A percentile compares a stretch with the other conserved stretches of the same genome.
These are phyloP conservation scores for Cyclanthera cordifolia DNA, from an alignment of 306 rosid genomes.

Conservation along the genomic window DNA sequence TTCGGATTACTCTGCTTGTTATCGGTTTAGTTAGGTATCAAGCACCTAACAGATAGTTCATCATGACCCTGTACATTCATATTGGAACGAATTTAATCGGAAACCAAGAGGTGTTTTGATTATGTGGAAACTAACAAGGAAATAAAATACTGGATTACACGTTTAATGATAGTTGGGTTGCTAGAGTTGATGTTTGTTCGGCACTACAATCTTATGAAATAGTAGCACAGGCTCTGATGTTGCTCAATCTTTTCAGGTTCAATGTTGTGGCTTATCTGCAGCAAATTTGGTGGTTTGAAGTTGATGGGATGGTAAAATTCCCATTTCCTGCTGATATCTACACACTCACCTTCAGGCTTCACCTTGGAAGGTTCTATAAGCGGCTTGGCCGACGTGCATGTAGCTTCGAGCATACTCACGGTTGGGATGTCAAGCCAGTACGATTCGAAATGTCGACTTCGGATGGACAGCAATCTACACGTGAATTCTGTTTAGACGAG, in stretches of 20 bases:
- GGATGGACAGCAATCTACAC: slow-evolving; percentile 58
- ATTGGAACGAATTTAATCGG: neutral
- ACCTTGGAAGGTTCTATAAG: slow-evolving; percentile 66
- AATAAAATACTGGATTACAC: neutral
- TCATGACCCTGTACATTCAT: neutral
- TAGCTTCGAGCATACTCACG: slow-evolving; percentile 78
- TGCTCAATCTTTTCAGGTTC: slow-evolving; percentile 54
- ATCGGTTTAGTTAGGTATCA: too few relatives aligned
- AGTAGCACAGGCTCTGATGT: neutral
- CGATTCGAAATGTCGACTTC: slow-evolving; percentile 56
- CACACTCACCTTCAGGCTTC: slow-evolving; percentile 75
- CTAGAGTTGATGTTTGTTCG: neutral
- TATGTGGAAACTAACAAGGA: neutral
- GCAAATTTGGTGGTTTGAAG: slow-evolving; percentile 98
- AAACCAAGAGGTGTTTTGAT: neutral
- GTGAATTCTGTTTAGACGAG: slow-evolving; percentile 59
- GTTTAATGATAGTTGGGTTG: neutral
- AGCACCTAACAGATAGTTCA: neutral
- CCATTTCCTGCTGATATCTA: slow-evolving; percentile 75
- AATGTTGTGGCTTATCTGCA: slow-evolving; percentile 66
- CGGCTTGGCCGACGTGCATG: slow-evolving; percentile 76
- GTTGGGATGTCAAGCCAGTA: slow-evolving; percentile 82
- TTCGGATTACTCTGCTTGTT: too few relatives aligned
- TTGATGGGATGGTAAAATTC: slow-evolving; percentile 62
- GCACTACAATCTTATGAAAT: neutral